Conservation (phyloP, 192 early-diverging fungal genomes). For the Coemansia sp. region DNA sequence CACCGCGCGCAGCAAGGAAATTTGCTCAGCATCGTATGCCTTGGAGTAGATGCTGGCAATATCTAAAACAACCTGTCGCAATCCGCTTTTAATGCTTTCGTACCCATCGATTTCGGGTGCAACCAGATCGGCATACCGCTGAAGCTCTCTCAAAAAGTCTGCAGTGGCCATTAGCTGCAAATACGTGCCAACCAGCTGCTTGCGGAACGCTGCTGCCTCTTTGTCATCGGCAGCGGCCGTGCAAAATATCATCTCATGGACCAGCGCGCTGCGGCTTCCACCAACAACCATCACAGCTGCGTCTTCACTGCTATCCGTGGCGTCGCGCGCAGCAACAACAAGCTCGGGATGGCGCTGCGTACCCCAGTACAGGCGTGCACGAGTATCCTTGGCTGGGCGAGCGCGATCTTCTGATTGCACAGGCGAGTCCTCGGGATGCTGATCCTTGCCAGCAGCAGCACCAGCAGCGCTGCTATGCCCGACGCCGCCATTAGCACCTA, state of each 20-base stretch:
- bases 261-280: constrained; percentile 57
- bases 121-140: constrained; percentile 54
- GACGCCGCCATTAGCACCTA: background rate
- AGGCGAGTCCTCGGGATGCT: constrained; percentile 10
- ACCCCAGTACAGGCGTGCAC: constrained; percentile 58
- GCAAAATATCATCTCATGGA: constrained; percentile 65
- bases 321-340: constrained; percentile 20
- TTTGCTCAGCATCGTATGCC: constrained; percentile 31
- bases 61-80: constrained; percentile 20
- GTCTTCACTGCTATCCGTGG: background rate
- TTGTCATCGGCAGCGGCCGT: constrained; percentile 25
- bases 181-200: constrained; percentile 43
- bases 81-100: constrained; percentile 3
- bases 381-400: constrained; percentile 33
- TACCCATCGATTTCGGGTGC: constrained; percentile 27
- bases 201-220: constrained; percentile 18
- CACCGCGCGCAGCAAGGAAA: constrained; percentile 27
- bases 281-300: constrained; percentile 38
- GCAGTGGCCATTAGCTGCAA: constrained; percentile 39
- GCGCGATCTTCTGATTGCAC: constrained; percentile 25
- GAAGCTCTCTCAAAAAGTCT: constrained; percentile 51
- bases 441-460: constrained; percentile 17
- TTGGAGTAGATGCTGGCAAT: constrained; percentile 30
- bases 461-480: constrained; percentile 6
- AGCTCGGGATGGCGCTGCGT: constrained; percentile 59